A percentile compares a stretch with the other conserved stretches of the same genome.
Conservation (phyloP, 2,329 filamentous ascomycete species). For the Pseudogymnoascus verrucosus region DNA sequence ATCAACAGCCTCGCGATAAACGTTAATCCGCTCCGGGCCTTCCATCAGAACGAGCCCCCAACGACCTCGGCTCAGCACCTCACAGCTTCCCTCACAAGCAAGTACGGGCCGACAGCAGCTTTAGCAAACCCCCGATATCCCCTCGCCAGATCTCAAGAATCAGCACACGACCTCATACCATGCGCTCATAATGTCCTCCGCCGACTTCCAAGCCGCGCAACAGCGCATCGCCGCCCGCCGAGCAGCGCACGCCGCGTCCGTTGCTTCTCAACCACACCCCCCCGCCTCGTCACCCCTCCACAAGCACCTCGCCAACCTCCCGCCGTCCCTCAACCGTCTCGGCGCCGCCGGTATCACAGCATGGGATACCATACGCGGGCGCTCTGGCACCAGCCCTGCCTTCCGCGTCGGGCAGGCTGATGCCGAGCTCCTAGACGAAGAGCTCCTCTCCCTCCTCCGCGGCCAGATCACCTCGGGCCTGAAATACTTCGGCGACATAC, state of each 20-base stretch:
- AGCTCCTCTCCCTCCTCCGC: slow-evolving; percentile 77
- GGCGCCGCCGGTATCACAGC: slow-evolving; percentile 40
- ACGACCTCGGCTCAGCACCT: not conserved
- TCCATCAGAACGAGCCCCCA: not conserved
- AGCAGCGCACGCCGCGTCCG: slow-evolving; percentile 61
- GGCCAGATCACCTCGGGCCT: slow-evolving; percentile 80
- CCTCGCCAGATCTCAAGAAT: not conserved
- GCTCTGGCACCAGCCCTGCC: slow-evolving; percentile 72
- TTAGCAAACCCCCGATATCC: not conserved
- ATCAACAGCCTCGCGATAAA: slow-evolving; percentile 4
- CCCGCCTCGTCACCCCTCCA: slow-evolving; percentile 42
- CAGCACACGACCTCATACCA: slow-evolving; percentile 10
- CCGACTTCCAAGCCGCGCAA: slow-evolving; percentile 75
- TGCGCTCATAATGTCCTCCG: slow-evolving; percentile 23
- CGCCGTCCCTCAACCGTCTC: slow-evolving; percentile 54
- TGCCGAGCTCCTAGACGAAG: slow-evolving; percentile 88
- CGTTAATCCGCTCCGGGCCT: not conserved
- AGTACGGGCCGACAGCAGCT: not conserved
- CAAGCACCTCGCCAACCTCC: slow-evolving; percentile 42
- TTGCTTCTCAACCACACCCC: slow-evolving; percentile 42
- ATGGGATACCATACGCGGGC: slow-evolving; percentile 66
- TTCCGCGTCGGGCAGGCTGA: slow-evolving; percentile 96
- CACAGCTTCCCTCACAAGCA: not conserved
- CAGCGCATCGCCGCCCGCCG: slow-evolving; percentile 76
- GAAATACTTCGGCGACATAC: slow-evolving; percentile 72